These are phyloP conservation scores for Vitis hybrid DNA, from an alignment of 177 flowering plant genomes.

Conservation along the genomic window DNA sequence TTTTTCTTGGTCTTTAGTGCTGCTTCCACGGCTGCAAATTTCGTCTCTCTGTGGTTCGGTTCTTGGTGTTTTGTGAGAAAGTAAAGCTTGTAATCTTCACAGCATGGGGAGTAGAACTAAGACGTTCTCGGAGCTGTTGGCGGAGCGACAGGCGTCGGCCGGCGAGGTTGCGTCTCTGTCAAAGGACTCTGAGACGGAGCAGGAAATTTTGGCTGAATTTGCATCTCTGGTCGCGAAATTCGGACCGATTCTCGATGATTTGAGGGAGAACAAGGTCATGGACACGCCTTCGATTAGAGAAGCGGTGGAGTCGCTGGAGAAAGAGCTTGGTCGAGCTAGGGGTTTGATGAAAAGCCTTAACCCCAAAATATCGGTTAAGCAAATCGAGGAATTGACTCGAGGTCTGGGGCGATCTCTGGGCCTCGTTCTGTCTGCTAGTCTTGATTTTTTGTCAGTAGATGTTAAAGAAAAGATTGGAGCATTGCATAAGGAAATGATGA, in stretches of 20 bases:
- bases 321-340: constrained; percentile 38
- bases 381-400: constrained; percentile 34
- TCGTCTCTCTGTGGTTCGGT: no score
- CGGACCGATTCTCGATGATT: constrained; percentile 35
- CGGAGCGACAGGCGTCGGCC: constrained; percentile 26
- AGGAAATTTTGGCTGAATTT: constrained; percentile 31
- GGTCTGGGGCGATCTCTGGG: constrained; percentile 67
- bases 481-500: constrained; percentile 56
- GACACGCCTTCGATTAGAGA: constrained; percentile 30
- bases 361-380: constrained; percentile 14
- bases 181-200: constrained; percentile 13
- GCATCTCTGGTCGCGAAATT: constrained; percentile 30
- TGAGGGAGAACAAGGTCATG: constrained; percentile 25
- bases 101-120: constrained; percentile 8
- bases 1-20: no score
- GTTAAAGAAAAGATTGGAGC: constrained; percentile 46
- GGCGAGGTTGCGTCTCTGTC: constrained; percentile 28
- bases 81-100: no score
- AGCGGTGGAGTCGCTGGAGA: constrained; percentile 46
- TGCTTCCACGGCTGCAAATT: no score
- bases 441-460: constrained; percentile 28
- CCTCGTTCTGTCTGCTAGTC: constrained; percentile 43
- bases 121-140: constrained; percentile 28
- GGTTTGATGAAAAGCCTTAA: constrained; percentile 17
- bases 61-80: no score